Conservation (phyloP, 2,329 filamentous ascomycete species). For the Penicillium sp. region DNA sequence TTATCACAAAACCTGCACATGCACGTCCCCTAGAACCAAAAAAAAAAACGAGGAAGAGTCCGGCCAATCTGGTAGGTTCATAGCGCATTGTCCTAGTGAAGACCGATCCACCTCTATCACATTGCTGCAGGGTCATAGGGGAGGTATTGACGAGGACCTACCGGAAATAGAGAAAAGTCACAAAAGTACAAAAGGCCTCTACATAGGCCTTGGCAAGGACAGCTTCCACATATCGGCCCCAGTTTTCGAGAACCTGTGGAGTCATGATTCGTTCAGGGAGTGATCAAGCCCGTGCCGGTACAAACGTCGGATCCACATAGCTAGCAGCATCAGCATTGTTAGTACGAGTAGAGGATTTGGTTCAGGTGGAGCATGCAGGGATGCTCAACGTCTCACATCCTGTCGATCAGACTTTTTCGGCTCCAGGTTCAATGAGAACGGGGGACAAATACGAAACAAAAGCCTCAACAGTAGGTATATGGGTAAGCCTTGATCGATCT, state of each 20-base stretch:
- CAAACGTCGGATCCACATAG: background rate
- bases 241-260: background rate
- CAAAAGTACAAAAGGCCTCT: background rate
- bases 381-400: background rate
- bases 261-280: background rate
- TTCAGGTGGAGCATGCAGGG: background rate
- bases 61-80: background rate
- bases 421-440: background rate
- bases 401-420: background rate
- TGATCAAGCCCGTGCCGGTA: background rate
- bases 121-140: background rate
- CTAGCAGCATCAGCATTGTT: background rate
- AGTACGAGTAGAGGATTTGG: background rate
- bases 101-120: too few relatives aligned
- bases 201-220: background rate
- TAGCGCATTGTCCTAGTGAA: background rate
- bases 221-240: background rate
- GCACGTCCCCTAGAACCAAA: background rate
- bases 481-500: background rate
- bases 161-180: slow-evolving; percentile 1
- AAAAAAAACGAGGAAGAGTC: background rate
- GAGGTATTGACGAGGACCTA: slow-evolving; percentile 1
- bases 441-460: background rate
- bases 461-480: background rate
- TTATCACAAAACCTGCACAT: background rate